A percentile compares a stretch with the other conserved stretches of the same genome.
phyloP scores from a whole-genome alignment of 129 eudicot genomes.

The Oenanthe sinensis region DNA sequence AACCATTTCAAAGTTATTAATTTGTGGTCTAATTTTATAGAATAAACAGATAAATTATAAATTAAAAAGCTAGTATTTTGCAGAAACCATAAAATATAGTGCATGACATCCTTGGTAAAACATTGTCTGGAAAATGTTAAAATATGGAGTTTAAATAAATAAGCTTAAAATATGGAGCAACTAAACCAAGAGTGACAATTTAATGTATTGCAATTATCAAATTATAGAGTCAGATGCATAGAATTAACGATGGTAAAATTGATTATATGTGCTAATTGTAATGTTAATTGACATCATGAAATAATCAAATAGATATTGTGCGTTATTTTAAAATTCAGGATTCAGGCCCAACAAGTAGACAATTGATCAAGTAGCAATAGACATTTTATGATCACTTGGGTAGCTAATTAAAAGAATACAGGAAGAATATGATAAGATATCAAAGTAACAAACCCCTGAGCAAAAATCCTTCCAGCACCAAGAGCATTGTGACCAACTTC shows the following conservation, averaged over 20 bases:
- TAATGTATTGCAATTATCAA: not conserved
- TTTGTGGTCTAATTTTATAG: not conserved
- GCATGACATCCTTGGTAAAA: not conserved
- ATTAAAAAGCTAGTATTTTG: not conserved
- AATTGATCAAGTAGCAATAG: not conserved
- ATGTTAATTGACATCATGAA: not conserved
- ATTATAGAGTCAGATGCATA: not conserved
- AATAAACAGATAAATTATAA: not conserved
- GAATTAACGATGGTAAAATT: not conserved
- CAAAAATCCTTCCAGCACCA: conserved; percentile 90
- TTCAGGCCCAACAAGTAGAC: not conserved
- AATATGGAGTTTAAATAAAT: no score
- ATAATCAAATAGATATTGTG: not conserved
- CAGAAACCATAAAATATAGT: not conserved
- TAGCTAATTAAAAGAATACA: not conserved
- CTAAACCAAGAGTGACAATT: not conserved
- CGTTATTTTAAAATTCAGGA: not conserved
- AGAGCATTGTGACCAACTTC: conserved; percentile 99
- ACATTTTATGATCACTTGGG: not conserved
- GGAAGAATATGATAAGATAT: not conserved
- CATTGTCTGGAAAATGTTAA: not conserved
- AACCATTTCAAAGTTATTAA: not conserved
- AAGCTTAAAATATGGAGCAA: not conserved
- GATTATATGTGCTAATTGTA: not conserved
- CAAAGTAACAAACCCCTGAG: conserved; percentile 61